Conservation (phyloP, 768 basidiomycete species). For the Russula vinacea region DNA sequence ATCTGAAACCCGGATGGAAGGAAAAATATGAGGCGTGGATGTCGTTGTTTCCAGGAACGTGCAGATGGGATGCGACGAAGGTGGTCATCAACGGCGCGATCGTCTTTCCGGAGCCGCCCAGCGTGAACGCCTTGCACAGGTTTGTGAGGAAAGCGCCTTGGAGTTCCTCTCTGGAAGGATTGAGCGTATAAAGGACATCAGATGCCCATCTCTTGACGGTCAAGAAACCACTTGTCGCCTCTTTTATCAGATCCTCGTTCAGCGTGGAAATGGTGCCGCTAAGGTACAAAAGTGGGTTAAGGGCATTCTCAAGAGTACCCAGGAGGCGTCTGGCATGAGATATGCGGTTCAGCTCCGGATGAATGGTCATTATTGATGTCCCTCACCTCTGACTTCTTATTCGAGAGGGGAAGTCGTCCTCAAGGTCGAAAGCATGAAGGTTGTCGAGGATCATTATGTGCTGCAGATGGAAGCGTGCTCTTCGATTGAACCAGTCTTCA, state of each 20-base stretch:
- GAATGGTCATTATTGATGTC: neutral
- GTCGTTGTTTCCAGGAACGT: neutral
- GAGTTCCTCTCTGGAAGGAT: conserved; percentile 29
- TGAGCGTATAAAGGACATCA: conserved; percentile 39
- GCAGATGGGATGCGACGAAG: conserved; percentile 8
- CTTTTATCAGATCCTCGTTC: conserved; percentile 40
- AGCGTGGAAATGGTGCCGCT: conserved; percentile 46
- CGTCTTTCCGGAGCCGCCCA: conserved; percentile 16
- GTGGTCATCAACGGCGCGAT: neutral
- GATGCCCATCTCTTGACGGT: conserved; percentile 48
- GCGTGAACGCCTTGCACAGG: conserved; percentile 39
- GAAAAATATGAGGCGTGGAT: conserved; percentile 8
- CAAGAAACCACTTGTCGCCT: conserved; percentile 38
- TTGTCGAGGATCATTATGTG: conserved; percentile 49
- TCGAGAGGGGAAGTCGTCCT: neutral
- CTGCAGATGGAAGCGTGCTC: conserved; percentile 46
- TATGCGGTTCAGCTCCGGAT: neutral
- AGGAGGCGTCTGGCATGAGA: conserved; percentile 6
- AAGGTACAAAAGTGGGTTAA: conserved; percentile 46
- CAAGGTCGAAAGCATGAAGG: conserved; percentile 26
- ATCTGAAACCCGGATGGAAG: neutral
- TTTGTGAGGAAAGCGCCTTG: conserved; percentile 40
- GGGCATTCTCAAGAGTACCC: conserved; percentile 44
- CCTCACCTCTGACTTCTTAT: conserved; percentile 12
- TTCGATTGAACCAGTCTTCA: conserved; percentile 41